These are phyloP conservation scores for Ogataea ganodermae DNA, from an alignment of 805 yeast species.

Conservation along the genomic window DNA sequence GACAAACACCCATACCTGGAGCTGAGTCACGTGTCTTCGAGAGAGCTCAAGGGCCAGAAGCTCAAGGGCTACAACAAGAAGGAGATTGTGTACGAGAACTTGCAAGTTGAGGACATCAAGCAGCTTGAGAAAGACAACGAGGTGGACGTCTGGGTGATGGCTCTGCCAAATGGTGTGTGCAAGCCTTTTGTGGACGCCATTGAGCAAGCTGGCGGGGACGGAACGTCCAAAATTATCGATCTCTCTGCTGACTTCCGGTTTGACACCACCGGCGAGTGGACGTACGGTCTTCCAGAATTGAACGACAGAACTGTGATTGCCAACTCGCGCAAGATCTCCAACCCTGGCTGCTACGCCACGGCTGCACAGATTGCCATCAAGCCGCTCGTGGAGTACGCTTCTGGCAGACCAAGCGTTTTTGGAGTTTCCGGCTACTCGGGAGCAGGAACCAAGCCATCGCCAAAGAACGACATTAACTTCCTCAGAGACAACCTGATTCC, in stretches of 20 bases:
- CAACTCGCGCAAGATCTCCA: slow-evolving; percentile 78
- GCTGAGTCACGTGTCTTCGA: slow-evolving; percentile 89
- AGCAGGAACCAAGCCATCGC: slow-evolving; percentile 98
- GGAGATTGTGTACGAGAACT: slow-evolving; percentile 77
- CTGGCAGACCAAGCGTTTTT: slow-evolving; percentile 80
- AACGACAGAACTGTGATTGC: slow-evolving; percentile 67
- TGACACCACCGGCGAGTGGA: slow-evolving; percentile 86
- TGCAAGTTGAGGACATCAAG: slow-evolving; percentile 84
- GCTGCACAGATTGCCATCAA: slow-evolving; percentile 93
- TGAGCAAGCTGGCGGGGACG: slow-evolving; percentile 54
- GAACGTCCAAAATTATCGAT: slow-evolving; percentile 83
- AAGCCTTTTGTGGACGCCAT: slow-evolving; percentile 83
- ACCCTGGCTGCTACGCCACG: slow-evolving; percentile 99
- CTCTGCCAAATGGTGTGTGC: slow-evolving; percentile 96
- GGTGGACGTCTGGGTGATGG: slow-evolving; percentile 99
- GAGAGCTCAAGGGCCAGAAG: slow-evolving; percentile 87
- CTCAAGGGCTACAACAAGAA: slow-evolving; percentile 85
- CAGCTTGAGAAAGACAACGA: slow-evolving; percentile 71
- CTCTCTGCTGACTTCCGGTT: slow-evolving; percentile 95
- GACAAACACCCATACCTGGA: slow-evolving; percentile 87
- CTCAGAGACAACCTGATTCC: slow-evolving; percentile 87
- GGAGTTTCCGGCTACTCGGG: slow-evolving; percentile 99
- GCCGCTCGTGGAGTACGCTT: slow-evolving; percentile 70
- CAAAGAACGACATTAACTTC: slow-evolving; percentile 81
- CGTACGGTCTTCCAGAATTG: slow-evolving; percentile 93